A percentile compares a stretch with the other conserved stretches of the same genome.
phyloP scores from a whole-genome alignment of 192 early-diverging fungal species.

The Spizellomyces punctatus region DNA sequence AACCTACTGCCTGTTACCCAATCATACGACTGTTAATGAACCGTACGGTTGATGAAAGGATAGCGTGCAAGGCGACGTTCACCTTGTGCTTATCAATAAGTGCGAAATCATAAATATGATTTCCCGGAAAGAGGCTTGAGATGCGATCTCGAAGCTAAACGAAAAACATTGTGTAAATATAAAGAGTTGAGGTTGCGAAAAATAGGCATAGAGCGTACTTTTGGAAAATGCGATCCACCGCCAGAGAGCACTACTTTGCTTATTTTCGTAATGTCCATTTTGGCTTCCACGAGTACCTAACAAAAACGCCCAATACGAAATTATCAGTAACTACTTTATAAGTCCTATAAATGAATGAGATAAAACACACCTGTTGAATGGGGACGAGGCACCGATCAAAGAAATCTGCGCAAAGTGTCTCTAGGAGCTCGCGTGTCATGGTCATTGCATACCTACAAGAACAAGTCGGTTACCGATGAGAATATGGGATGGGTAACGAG shows the following conservation, averaged over 20 bases:
- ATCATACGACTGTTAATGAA: not conserved
- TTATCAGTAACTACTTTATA: not conserved
- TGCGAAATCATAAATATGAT: not conserved
- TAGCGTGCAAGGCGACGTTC: not conserved
- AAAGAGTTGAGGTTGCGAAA: not conserved
- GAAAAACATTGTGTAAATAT: not conserved
- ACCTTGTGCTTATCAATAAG: conserved; percentile 2
- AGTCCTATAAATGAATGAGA: not conserved
- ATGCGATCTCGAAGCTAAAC: not conserved
- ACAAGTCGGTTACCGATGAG: not conserved
- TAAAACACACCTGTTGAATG: not conserved
- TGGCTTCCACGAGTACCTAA: conserved; percentile 3
- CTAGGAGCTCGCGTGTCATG: not conserved
- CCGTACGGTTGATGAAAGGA: too few relatives aligned
- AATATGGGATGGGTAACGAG: not conserved
- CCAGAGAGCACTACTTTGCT: not conserved
- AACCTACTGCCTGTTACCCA: not conserved
- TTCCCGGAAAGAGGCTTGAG: not conserved
- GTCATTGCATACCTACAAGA: not conserved
- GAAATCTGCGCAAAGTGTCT: not conserved
- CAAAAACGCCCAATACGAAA: not conserved
- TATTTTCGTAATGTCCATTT: not conserved
- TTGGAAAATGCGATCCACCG: not conserved
- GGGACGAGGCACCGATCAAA: conserved; percentile 1
- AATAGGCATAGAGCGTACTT: not conserved